A percentile compares a stretch with the other conserved stretches of the same genome.
phyloP scores from a whole-genome alignment of 164 flowering plant species.

The Stephania cephalantha region DNA sequence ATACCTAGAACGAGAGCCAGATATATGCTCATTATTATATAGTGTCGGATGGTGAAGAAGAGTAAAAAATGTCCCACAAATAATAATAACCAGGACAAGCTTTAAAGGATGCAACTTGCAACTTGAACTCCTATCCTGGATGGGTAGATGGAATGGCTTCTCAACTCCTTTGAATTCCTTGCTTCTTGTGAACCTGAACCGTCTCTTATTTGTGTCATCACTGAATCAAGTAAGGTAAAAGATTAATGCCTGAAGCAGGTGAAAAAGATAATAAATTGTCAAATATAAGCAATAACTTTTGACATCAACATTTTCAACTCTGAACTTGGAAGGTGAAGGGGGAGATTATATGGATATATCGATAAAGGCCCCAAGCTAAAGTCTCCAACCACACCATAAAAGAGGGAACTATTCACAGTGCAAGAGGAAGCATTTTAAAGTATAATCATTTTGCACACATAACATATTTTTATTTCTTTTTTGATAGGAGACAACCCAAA shows the following conservation, averaged over 20 bases:
- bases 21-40: conserved; percentile 33
- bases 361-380: neutral
- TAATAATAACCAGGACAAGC: conserved; percentile 41
- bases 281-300: neutral
- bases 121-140: conserved; percentile 40
- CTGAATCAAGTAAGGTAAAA: conserved; percentile 25
- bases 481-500: too few species aligned
- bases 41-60: conserved; percentile 49
- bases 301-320: neutral
- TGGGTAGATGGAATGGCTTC: conserved; percentile 32
- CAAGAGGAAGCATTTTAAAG: too few species aligned
- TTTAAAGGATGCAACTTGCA: conserved; percentile 49
- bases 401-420: too few species aligned
- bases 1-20: conserved; percentile 41
- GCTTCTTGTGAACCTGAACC: conserved; percentile 31
- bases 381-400: too few species aligned
- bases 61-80: conserved; percentile 46
- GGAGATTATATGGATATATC: neutral
- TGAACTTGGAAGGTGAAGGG: neutral
- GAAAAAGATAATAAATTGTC: neutral
- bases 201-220: conserved; percentile 43
- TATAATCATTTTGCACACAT: too few species aligned
- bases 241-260: neutral
- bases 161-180: conserved; percentile 45
- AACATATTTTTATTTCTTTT: too few species aligned